These are phyloP conservation scores for Phenoliferia sp. DNA, from an alignment of 1,284 basidiomycete genomes.

Conservation along the genomic window DNA sequence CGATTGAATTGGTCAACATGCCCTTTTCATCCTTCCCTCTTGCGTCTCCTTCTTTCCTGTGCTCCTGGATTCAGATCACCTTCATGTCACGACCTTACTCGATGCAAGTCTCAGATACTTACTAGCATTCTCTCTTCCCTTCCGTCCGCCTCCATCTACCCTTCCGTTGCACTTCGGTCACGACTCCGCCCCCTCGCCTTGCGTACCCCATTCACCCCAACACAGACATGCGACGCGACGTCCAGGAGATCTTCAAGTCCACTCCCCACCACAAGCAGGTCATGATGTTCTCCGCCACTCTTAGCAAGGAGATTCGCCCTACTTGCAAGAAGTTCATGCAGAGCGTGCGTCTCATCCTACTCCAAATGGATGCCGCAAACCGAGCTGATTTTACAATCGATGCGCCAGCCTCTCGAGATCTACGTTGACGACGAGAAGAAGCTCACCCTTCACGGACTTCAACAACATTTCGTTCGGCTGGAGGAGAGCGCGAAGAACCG, in stretches of 20 bases:
- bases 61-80: too few species aligned
- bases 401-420: slow-evolving; percentile 85
- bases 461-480: slow-evolving; percentile 96
- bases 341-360: slow-evolving; percentile 56
- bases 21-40: too few species aligned
- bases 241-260: slow-evolving; percentile 99
- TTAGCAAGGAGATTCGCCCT: slow-evolving; percentile 92
- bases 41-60: too few species aligned
- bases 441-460: slow-evolving; percentile 93
- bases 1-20: too few species aligned
- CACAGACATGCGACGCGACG: slow-evolving; percentile 99
- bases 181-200: neutral
- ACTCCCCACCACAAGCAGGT: slow-evolving; percentile 99
- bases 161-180: slow-evolving; percentile 11
- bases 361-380: neutral
- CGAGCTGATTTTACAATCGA: neutral
- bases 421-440: slow-evolving; percentile 99
- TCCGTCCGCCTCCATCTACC: slow-evolving; percentile 44
- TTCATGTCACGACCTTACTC: too few species aligned
- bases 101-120: slow-evolving; percentile 7
- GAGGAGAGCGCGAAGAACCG: slow-evolving; percentile 95
- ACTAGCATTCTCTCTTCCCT: slow-evolving; percentile 50
- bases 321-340: slow-evolving; percentile 99
- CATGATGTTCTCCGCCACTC: slow-evolving; percentile 99
- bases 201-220: neutral